phyloP scores from a whole-genome alignment of 768 basidiomycete genomes.

The Russula ochroleuca region DNA sequence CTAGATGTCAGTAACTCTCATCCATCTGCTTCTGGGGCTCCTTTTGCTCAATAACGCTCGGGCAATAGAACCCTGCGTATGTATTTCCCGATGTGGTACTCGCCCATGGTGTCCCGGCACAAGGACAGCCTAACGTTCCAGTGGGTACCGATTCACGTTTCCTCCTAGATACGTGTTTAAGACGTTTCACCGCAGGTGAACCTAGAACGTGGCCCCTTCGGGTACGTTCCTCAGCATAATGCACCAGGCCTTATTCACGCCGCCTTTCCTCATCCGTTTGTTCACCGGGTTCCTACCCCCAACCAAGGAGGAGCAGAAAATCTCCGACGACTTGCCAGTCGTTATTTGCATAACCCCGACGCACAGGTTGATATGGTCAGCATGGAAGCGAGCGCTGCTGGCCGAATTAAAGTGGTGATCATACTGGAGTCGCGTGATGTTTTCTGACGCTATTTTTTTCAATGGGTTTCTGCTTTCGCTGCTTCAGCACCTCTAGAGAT shows the following conservation, averaged over 20 bases:
- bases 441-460: background rate
- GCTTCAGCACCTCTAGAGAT: background rate
- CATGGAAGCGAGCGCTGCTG: background rate
- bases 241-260: background rate
- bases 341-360: background rate
- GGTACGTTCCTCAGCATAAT: background rate
- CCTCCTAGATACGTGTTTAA: background rate
- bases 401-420: slow-evolving; percentile 5
- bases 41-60: background rate
- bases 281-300: background rate
- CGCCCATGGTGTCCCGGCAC: background rate
- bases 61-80: background rate
- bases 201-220: background rate
- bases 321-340: background rate
- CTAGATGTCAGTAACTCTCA: background rate
- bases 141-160: background rate
- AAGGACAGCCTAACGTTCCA: background rate
- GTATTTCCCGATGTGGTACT: background rate
- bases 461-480: background rate
- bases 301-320: background rate
- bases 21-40: background rate
- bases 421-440: background rate
- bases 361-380: background rate
- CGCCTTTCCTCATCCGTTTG: background rate
- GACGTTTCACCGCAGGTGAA: background rate